phyloP scores from a whole-genome alignment of 805 yeast genomes.

The Wickerhamiella sergipiensis region DNA sequence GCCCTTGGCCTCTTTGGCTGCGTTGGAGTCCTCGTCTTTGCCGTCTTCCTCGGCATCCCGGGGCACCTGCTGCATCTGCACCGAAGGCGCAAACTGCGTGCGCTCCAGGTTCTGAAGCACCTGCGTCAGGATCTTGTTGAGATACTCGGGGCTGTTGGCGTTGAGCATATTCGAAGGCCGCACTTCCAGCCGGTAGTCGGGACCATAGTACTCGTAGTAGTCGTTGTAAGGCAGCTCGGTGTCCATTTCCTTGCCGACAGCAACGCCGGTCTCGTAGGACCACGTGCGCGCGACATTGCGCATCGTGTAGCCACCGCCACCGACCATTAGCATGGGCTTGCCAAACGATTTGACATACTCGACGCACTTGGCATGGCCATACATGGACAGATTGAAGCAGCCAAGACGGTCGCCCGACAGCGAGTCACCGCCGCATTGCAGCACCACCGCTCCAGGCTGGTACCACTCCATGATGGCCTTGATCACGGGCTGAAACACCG shows the following conservation, averaged over 20 bases:
- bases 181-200: constrained; percentile 89
- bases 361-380: constrained; percentile 93
- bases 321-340: constrained; percentile 77
- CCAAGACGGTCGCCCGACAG: constrained; percentile 88
- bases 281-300: constrained; percentile 88
- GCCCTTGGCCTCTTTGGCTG: constrained; percentile 77
- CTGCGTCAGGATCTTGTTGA: constrained; percentile 68
- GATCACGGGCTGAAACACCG: constrained; percentile 47
- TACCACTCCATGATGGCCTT: constrained; percentile 83
- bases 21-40: constrained; percentile 69
- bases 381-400: constrained; percentile 80
- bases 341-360: constrained; percentile 79
- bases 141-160: constrained; percentile 85
- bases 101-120: constrained; percentile 68
- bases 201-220: constrained; percentile 94
- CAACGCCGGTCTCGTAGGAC: constrained; percentile 84
- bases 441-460: constrained; percentile 86
- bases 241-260: constrained; percentile 42
- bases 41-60: constrained; percentile 76
- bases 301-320: constrained; percentile 98
- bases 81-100: constrained; percentile 95
- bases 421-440: constrained; percentile 97
- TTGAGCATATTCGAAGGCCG: constrained; percentile 94
- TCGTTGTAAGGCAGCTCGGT: constrained; percentile 82
- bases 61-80: constrained; percentile 83